Percentiles rank a stretch among this genome's conserved stretches.
These are phyloP conservation scores for Ceratocystis colombiana DNA, from an alignment of 2,329 filamentous ascomycete genomes.

Conservation along the genomic window DNA sequence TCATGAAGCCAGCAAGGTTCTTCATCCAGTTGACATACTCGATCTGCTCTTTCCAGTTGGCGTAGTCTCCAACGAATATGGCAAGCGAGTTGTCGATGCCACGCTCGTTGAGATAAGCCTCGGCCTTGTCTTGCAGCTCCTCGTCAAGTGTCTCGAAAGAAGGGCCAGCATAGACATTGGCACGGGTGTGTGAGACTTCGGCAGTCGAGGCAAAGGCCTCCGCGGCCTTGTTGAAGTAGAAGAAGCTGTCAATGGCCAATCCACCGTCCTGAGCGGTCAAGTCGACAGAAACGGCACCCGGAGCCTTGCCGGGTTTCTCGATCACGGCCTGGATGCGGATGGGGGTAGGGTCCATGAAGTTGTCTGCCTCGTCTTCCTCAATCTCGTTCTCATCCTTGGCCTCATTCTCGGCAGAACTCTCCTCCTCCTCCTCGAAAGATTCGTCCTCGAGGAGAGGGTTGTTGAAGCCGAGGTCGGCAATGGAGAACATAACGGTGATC, in stretches of 20 bases:
- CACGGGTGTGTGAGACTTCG: conserved; percentile 65
- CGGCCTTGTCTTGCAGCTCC: conserved; percentile 83
- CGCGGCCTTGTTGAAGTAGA: conserved; percentile 70
- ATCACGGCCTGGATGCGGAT: conserved; percentile 77
- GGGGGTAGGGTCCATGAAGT: conserved; percentile 47
- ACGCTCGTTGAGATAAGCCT: conserved; percentile 89
- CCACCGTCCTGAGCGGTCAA: conserved; percentile 75
- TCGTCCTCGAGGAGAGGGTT: conserved; percentile 50
- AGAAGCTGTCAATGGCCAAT: conserved; percentile 82
- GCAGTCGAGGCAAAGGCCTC: conserved; percentile 66
- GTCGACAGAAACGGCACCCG: conserved; percentile 75
- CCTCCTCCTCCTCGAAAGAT: conserved; percentile 45
- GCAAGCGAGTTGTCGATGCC: conserved; percentile 81
- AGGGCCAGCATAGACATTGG: conserved; percentile 77
- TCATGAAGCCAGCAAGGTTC: conserved; percentile 66
- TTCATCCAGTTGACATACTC: conserved; percentile 89
- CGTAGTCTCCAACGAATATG: conserved; percentile 88
- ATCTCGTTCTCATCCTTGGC: conserved; percentile 45
- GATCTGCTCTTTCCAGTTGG: conserved; percentile 96
- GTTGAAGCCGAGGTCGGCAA: conserved; percentile 66
- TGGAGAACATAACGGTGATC: conserved; percentile 73
- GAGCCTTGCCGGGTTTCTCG: conserved; percentile 64
- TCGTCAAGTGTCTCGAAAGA: conserved; percentile 91
- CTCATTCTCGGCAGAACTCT: conserved; percentile 42
- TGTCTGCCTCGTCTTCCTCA: conserved; percentile 42